Percentiles rank a stretch among this genome's conserved stretches.
Conservation (phyloP, 2,329 filamentous ascomycete genomes). For the Epichloe amarillans region DNA sequence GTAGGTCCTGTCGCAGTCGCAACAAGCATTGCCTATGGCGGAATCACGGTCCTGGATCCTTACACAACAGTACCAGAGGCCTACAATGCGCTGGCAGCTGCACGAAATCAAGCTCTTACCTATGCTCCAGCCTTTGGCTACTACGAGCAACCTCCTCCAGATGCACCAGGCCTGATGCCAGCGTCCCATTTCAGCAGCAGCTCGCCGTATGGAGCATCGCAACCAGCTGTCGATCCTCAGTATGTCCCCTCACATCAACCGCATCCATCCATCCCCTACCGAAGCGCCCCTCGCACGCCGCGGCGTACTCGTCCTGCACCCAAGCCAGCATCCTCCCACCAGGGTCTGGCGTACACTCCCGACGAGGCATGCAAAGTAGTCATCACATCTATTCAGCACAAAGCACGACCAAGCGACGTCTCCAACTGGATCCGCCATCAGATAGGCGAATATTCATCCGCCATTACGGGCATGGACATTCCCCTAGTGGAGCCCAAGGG, state of each 20-base stretch:
- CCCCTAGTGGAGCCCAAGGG: conserved; percentile 11
- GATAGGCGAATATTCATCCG: conserved; percentile 9
- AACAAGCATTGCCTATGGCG: not conserved
- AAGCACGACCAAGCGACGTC: conserved; percentile 12
- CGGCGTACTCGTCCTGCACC: not conserved
- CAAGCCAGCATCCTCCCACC: not conserved
- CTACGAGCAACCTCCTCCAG: not conserved
- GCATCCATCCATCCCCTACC: not conserved
- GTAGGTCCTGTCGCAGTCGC: not conserved
- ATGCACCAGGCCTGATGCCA: not conserved
- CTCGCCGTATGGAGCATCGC: not conserved
- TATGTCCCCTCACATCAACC: not conserved
- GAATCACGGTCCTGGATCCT: not conserved
- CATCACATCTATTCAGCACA: conserved; percentile 14
- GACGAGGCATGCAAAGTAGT: conserved; percentile 13
- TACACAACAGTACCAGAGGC: conserved; percentile 1
- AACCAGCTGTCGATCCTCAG: not conserved
- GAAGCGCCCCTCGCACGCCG: not conserved
- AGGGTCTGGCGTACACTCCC: conserved; percentile 2
- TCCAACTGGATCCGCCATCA: conserved; percentile 15
- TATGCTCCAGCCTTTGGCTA: conserved; percentile 1
- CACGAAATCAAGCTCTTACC: not conserved
- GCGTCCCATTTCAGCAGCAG: not conserved
- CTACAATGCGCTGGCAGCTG: conserved; percentile 1
- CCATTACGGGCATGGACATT: conserved; percentile 15